A percentile compares a stretch with the other conserved stretches of the same genome.
phyloP scores from a whole-genome alignment of 2,329 filamentous ascomycete genomes.

The Trichoderma koningii region DNA sequence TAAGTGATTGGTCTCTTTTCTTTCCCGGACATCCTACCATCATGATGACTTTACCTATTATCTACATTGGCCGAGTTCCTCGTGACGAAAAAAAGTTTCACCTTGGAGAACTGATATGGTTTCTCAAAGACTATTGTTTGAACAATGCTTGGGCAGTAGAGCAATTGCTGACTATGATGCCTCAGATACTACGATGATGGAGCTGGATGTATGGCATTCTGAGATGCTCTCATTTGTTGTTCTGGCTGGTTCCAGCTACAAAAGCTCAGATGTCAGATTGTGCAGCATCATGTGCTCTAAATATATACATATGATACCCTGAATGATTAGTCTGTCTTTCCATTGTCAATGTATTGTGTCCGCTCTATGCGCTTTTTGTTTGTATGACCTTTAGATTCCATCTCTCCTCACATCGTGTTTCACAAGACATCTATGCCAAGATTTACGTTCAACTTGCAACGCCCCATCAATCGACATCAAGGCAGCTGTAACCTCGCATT shows the following conservation, averaged over 20 bases:
- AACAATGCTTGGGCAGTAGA: neutral
- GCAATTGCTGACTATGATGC: constrained; percentile 1
- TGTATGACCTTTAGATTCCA: neutral
- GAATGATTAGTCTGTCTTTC: neutral
- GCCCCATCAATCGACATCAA: neutral
- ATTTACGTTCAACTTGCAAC: neutral
- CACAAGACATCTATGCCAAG: neutral
- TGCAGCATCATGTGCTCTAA: neutral
- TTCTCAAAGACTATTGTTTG: constrained; percentile 26
- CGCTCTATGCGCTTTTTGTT: neutral
- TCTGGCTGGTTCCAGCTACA: neutral
- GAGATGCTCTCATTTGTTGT: neutral
- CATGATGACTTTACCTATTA: constrained; percentile 52
- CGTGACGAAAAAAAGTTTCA: constrained; percentile 58
- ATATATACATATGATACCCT: no score
- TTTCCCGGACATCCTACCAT: constrained; percentile 37
- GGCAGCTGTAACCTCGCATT: constrained; percentile 67
- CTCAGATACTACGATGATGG: neutral
- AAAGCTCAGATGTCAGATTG: neutral
- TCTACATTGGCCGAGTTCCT: constrained; percentile 57
- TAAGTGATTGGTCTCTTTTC: constrained; percentile 28
- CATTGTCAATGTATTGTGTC: neutral
- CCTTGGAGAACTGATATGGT: constrained; percentile 63
- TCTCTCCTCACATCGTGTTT: neutral
- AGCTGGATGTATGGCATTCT: neutral